Base-by-base conservation (phyloP, 192 early-diverging fungal species). In the Backusella tarrabulga region DNA sequence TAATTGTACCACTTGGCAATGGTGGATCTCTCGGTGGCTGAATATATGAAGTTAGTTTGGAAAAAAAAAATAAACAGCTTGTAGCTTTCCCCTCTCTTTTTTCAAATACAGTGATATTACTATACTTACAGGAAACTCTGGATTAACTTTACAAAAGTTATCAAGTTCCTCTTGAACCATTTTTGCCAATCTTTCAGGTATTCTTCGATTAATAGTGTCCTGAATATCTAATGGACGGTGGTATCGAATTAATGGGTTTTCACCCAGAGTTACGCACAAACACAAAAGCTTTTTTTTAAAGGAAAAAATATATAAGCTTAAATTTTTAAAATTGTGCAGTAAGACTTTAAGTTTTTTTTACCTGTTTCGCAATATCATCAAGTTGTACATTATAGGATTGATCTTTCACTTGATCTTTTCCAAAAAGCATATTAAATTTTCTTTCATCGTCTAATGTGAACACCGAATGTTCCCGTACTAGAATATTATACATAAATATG, bases 201-300 rank as follows among this genome's bases (percentile, higher is more conserved):
- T 88, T 68, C 86, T 83, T 41, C 88, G 77, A 9, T 80, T 80
- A 67, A 80, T 80, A 35, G 91, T 92, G 34, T 92, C 87, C 76
- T 91, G 77, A 68, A 92, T 86, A 60, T 93, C 93, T 40, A 91
- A 86, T 35, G 95, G 93, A 66, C 91, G 88, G 84, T 95, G 92
- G 76, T 97, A 99, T 40, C 98, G 90, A 75, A 99, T 96, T 42
- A 94, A 90, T 3, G 98, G 98, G 76, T 92, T 93, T 69, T 98
- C 96, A 41, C 95, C 96, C 23, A 99, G 81, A 8, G 94, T 91
- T 3, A 91, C 92, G 71, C 97, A 91, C 1, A 98, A 91, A 21
- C 96, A 97, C 6, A 94, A 88, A 17, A 99, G 81, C 90, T 97
- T 85, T 17, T 19, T 42, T 50, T 50, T 50, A 19, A 80, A 3